Evolutionary conservation across 805 yeast genomes (phyloP), one percentile per base, ranked within the genome.

Genomic region (Ogataea ganodermae): DNA sequence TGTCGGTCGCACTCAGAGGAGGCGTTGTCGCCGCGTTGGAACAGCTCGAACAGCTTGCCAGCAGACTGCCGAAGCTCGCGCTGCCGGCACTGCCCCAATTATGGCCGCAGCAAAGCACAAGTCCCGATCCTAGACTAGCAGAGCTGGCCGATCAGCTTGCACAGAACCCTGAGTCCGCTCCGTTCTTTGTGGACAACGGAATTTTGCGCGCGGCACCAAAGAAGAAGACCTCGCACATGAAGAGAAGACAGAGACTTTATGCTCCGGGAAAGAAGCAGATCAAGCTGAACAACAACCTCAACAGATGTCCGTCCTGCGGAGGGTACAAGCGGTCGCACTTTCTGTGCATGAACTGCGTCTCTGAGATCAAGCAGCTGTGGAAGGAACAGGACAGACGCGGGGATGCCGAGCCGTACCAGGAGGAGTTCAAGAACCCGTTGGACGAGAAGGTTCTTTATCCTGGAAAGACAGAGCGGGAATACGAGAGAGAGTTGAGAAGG

Each of bases 221-320:
- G 75, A 90, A 91, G 80, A 91, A 90, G 68, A 82, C 82, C 2
- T 89, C 98, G 6, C 89, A 89, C 65, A 81, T 81, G 71, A 87
- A 89, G 67, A 86, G 88, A 61, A 83, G 97, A 68, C 84, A 80
- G 64, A 82, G 91, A 70, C 81, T 86, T 57, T 80, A 88, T 55
- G 90, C 89, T 6, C 89, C 92, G 3, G 95, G 88, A 9, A 77
- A 81, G 48, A 92, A 89, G 66, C 94, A 90, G 58, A 72, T 88
- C 56, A 81, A 87, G 65, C 83, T 84, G 42, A 75, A 87, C 54
- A 79, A 83, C 46, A 84, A 88, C 63, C 73, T 94, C 60, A 89
- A 86, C 52, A 80, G 96, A 65, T 92, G 99, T 65, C 97, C 98
- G 2, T 85, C 96, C 0, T 92, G 99, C 71, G 99, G 99, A 36